phyloP scores from a whole-genome alignment of 192 early-diverging fungal species.

The Diversispora eburnea region DNA sequence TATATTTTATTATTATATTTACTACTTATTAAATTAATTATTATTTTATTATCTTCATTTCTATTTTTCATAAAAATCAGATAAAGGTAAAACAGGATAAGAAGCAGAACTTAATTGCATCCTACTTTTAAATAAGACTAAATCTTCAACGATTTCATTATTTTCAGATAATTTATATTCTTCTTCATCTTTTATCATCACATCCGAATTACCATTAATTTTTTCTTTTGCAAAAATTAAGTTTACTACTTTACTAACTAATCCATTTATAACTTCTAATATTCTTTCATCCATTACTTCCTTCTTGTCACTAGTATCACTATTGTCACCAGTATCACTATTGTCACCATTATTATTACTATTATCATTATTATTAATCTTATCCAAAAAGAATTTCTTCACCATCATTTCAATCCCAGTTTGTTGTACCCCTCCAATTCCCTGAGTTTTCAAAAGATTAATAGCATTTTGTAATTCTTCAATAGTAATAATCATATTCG shows the following conservation, averaged over 20 bases:
- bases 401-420: not conserved
- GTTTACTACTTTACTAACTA: not conserved
- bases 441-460: not conserved
- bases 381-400: not conserved
- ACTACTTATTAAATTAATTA: no score
- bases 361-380: not conserved
- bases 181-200: slow-evolving; percentile 12
- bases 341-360: not conserved
- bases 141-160: slow-evolving; percentile 41
- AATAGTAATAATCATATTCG: slow-evolving; percentile 28
- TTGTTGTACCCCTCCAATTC: not conserved
- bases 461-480: slow-evolving; percentile 16
- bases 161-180: slow-evolving; percentile 37
- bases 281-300: not conserved
- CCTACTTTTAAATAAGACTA: slow-evolving; percentile 48
- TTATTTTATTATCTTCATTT: no score
- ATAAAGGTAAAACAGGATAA: slow-evolving; percentile 26
- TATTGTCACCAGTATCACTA: not conserved
- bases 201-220: not conserved
- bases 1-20: no score
- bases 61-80: not conserved
- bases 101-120: slow-evolving; percentile 45
- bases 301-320: not conserved
- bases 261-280: not conserved
- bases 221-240: not conserved